phyloP scores from a whole-genome alignment of 2,329 filamentous ascomycete genomes.

The Epichloe glyceriae region DNA sequence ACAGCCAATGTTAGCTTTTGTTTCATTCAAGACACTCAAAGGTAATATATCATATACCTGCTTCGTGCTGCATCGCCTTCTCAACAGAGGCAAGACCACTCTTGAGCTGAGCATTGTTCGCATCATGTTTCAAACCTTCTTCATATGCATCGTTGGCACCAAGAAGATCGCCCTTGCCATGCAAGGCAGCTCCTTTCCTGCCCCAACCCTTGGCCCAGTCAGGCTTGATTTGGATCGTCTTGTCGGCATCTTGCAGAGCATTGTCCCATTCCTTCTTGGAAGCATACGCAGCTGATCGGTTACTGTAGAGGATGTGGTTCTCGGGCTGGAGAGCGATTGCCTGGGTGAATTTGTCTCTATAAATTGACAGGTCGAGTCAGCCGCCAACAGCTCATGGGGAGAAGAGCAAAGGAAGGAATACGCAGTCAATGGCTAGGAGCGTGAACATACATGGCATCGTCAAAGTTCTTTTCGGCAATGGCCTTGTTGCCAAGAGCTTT shows the following conservation, averaged over 20 bases:
- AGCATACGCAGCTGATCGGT: conserved; percentile 77
- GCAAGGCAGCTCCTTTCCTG: conserved; percentile 80
- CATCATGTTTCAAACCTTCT: conserved; percentile 85
- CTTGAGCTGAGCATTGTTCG: conserved; percentile 85
- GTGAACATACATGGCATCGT: conserved; percentile 74
- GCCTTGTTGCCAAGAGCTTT: conserved; percentile 98
- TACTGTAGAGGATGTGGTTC: conserved; percentile 97
- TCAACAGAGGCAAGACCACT: conserved; percentile 73
- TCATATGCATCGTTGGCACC: conserved; percentile 84
- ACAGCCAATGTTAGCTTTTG: conserved; percentile 5
- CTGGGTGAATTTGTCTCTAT: conserved; percentile 83
- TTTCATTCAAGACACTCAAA: not conserved
- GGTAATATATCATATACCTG: conserved; percentile 15
- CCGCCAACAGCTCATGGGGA: not conserved
- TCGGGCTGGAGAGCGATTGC: conserved; percentile 77
- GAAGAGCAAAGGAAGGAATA: not conserved
- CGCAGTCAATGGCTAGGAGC: not conserved
- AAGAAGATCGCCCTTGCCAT: conserved; percentile 75
- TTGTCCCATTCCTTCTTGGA: conserved; percentile 80
- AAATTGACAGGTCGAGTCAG: not conserved
- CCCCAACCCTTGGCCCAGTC: conserved; percentile 98
- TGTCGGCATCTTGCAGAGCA: conserved; percentile 79
- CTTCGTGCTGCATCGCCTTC: conserved; percentile 62
- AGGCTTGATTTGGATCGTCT: conserved; percentile 87
- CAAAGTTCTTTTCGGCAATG: conserved; percentile 94